Evolutionary conservation across 2,329 filamentous ascomycete species (phyloP).

Genomic region (Exophiala calicioides): DNA sequence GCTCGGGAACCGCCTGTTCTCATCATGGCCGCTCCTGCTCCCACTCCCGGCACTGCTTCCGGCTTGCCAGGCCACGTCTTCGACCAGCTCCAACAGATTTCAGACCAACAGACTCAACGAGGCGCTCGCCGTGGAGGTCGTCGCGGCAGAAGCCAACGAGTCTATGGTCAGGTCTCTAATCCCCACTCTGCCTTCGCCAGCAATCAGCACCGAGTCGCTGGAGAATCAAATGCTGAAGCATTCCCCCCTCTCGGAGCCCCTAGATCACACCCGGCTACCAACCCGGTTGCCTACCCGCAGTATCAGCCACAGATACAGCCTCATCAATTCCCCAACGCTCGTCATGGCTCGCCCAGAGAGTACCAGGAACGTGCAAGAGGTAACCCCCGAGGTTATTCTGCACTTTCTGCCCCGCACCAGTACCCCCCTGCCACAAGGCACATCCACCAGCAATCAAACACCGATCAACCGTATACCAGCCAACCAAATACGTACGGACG

Average conservation of each 20-base stretch:
- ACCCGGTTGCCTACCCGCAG: neutral
- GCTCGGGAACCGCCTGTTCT: no score
- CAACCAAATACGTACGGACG: conserved; percentile 12
- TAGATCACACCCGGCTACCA: neutral
- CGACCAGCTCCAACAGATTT: conserved; percentile 2
- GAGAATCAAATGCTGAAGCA: neutral
- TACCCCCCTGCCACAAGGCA: conserved; percentile 1
- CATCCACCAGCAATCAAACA: neutral
- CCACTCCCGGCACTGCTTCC: neutral
- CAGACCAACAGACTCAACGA: conserved; percentile 1
- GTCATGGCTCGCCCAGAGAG: conserved; percentile 20
- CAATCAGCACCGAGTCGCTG: neutral
- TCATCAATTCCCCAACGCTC: conserved; percentile 4
- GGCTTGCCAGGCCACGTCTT: conserved; percentile 1
- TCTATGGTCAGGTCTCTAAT: neutral
- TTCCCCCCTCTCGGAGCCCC: conserved; percentile 14
- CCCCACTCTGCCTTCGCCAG: conserved; percentile 1
- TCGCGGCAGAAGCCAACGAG: neutral
- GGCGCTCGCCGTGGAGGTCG: conserved; percentile 1
- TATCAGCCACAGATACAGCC: conserved; percentile 4
- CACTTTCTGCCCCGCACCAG: conserved; percentile 9
- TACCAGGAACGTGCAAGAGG: conserved; percentile 26
- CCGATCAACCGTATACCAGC: no score
- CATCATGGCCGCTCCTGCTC: conserved; percentile 1
- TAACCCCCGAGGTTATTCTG: conserved; percentile 6